phyloP scores from a whole-genome alignment of 1,284 basidiomycete genomes.

The Heimioporus retisporus region DNA sequence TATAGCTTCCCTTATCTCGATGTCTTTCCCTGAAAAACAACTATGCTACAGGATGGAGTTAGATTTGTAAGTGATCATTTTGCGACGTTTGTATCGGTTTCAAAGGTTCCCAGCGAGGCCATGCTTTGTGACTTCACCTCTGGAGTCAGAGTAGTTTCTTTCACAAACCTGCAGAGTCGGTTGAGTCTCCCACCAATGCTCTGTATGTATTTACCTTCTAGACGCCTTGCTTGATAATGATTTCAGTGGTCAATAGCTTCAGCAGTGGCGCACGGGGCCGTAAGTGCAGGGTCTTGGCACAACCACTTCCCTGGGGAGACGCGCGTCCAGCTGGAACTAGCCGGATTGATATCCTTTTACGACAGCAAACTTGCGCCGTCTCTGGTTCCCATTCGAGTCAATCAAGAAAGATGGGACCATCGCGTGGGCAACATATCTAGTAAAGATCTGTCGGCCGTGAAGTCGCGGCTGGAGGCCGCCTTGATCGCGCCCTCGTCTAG shows the following conservation, averaged over 20 bases:
- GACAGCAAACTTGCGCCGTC: conserved; percentile 41
- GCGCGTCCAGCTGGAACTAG: conserved; percentile 43
- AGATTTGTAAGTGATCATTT: conserved; percentile 50
- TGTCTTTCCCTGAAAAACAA: not conserved
- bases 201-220: conserved; percentile 11
- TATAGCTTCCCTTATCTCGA: conserved; percentile 12
- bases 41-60: conserved; percentile 52
- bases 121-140: conserved; percentile 60
- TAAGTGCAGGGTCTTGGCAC: conserved; percentile 44
- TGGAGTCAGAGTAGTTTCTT: conserved; percentile 52
- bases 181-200: no score
- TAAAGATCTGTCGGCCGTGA: conserved; percentile 25
- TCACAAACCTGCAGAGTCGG: conserved; percentile 30
- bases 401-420: conserved; percentile 38
- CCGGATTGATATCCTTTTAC: conserved; percentile 45
- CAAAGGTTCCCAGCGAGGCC: conserved; percentile 50
- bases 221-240: no score
- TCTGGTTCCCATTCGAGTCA: conserved; percentile 35
- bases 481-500: conserved; percentile 35
- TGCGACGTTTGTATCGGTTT: not conserved
- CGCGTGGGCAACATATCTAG: conserved; percentile 40
- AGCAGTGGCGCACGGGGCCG: conserved; percentile 17
- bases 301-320: conserved; percentile 45
- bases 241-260: not conserved
- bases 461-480: conserved; percentile 31